phyloP scores from a whole-genome alignment of 768 basidiomycete genomes.

The Mycena belliarum region DNA sequence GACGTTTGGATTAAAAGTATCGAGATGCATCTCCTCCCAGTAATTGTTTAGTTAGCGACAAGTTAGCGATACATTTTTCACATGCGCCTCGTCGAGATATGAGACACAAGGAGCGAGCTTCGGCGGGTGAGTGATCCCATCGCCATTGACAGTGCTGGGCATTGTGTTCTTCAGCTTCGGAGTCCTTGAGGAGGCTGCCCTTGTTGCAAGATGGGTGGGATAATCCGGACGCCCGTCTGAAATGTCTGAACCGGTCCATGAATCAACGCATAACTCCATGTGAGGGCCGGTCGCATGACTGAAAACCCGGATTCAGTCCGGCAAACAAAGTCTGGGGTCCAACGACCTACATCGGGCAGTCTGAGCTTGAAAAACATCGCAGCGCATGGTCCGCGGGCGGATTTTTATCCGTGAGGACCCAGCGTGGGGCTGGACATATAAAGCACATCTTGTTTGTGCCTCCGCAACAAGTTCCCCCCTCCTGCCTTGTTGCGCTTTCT shows the following conservation, averaged over 20 bases:
- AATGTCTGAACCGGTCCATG: too few species aligned
- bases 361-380: slow-evolving; percentile 16
- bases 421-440: slow-evolving; percentile 3
- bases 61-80: slow-evolving; percentile 10
- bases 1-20: slow-evolving; percentile 17
- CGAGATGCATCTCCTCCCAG: slow-evolving; percentile 10
- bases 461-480: neutral
- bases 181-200: too few species aligned
- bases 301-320: neutral
- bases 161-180: neutral
- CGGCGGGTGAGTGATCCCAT: neutral
- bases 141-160: neutral
- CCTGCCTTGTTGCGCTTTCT: neutral
- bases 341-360: slow-evolving; percentile 1
- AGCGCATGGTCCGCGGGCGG: neutral
- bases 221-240: too few species aligned
- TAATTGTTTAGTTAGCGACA: slow-evolving; percentile 20
- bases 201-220: too few species aligned
- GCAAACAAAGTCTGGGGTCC: neutral
- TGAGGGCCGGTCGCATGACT: neutral
- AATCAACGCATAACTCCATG: too few species aligned
- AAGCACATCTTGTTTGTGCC: neutral
- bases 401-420: neutral
- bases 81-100: neutral
- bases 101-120: neutral